These are phyloP conservation scores for Candolleomyces aberdarensis DNA, from an alignment of 768 basidiomycete species.

Conservation along the genomic window DNA sequence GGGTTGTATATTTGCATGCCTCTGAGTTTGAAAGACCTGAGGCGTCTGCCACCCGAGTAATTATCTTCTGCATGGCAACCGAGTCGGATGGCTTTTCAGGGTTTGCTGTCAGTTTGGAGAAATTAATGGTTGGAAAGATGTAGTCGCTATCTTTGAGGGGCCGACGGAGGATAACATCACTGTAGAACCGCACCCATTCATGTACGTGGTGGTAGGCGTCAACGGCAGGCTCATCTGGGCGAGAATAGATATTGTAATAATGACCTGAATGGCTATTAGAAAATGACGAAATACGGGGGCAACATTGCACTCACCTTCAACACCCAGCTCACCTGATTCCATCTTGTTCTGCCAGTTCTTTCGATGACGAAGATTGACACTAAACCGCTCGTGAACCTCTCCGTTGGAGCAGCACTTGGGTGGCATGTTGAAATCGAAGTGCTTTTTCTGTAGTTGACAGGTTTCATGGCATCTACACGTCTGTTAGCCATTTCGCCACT, in stretches of 20 bases:
- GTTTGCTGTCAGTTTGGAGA: neutral
- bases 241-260: slow-evolving; percentile 13
- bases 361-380: slow-evolving; percentile 7
- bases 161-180: neutral
- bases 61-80: neutral
- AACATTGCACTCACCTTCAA: slow-evolving; percentile 7
- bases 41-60: neutral
- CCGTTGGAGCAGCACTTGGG: neutral
- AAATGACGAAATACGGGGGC: neutral
- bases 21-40: neutral
- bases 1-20: slow-evolving; percentile 11
- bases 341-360: slow-evolving; percentile 12
- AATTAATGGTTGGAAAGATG: neutral
- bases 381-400: neutral
- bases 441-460: neutral
- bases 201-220: neutral
- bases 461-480: no score
- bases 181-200: neutral
- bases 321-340: slow-evolving; percentile 8
- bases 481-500: no score
- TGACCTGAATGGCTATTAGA: slow-evolving; percentile 7
- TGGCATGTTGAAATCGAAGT: slow-evolving; percentile 2
- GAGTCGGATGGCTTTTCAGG: neutral
- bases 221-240: neutral
- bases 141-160: neutral